Conservation (phyloP, 345 rosid species). For the Eucalyptus paniculata region DNA sequence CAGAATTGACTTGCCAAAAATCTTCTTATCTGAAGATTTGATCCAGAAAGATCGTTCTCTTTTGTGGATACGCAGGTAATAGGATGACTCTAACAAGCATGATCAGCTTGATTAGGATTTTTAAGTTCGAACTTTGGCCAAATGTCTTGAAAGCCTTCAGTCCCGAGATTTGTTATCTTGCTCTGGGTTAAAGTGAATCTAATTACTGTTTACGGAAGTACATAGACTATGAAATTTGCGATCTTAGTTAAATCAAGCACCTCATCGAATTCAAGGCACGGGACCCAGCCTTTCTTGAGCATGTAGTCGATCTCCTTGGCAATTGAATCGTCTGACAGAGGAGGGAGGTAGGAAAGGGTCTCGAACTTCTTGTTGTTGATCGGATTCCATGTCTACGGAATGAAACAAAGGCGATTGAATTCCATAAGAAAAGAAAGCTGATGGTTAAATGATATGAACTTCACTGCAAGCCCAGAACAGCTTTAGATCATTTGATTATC, state of each 20-base stretch:
- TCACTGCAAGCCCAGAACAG: background rate
- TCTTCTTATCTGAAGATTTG: background rate
- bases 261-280: slow-evolving; percentile 68
- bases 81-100: background rate
- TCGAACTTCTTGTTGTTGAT: slow-evolving; percentile 44
- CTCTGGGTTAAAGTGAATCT: background rate
- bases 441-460: background rate
- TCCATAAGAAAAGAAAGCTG: background rate
- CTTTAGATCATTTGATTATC: background rate
- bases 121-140: background rate
- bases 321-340: slow-evolving; percentile 27
- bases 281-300: slow-evolving; percentile 57
- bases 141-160: background rate
- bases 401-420: background rate
- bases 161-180: background rate
- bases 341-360: slow-evolving; percentile 43
- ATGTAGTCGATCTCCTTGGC: slow-evolving; percentile 56
- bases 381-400: slow-evolving; percentile 55
- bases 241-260: background rate
- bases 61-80: background rate
- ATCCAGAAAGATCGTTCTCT: background rate
- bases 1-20: background rate
- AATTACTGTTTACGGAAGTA: background rate
- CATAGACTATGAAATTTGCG: background rate
- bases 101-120: background rate